Evolutionary conservation across 2,329 filamentous ascomycete genomes (phyloP).

Genomic region (Penicillium sp.): DNA sequence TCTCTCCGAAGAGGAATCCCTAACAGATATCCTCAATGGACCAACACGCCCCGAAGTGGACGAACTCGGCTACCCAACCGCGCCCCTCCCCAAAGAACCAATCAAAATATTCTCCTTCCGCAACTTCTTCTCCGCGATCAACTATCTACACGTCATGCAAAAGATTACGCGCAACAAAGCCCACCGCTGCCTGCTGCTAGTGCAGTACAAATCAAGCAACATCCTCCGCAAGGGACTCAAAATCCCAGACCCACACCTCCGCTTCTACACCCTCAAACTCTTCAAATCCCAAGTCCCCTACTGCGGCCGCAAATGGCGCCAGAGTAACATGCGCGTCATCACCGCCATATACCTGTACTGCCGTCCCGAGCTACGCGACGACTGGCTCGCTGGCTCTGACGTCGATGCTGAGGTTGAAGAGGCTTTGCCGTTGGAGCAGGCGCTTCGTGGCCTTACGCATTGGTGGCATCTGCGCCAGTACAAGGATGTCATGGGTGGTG

Average conservation of each 20-base stretch:
- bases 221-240: constrained; percentile 90
- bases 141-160: constrained; percentile 92
- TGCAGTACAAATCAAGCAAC: constrained; percentile 91
- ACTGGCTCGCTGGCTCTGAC: constrained; percentile 87
- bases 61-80: constrained; percentile 77
- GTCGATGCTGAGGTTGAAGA: constrained; percentile 93
- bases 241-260: constrained; percentile 80
- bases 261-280: constrained; percentile 92
- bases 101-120: constrained; percentile 90
- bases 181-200: constrained; percentile 87
- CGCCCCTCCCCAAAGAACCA: constrained; percentile 63
- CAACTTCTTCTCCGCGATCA: constrained; percentile 93
- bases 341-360: constrained; percentile 95
- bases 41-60: constrained; percentile 63
- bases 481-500: constrained; percentile 66
- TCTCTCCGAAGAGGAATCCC: constrained; percentile 26
- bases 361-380: constrained; percentile 85
- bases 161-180: constrained; percentile 96
- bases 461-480: constrained; percentile 89
- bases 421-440: constrained; percentile 86
- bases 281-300: constrained; percentile 99
- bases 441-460: constrained; percentile 81
- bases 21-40: constrained; percentile 25
- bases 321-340: constrained; percentile 97
- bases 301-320: constrained; percentile 96